A percentile compares a stretch with the other conserved stretches of the same genome.
Evolutionary conservation across 2,329 filamentous ascomycete species (phyloP).

Genomic region (Aphanoascus verrucosus): DNA sequence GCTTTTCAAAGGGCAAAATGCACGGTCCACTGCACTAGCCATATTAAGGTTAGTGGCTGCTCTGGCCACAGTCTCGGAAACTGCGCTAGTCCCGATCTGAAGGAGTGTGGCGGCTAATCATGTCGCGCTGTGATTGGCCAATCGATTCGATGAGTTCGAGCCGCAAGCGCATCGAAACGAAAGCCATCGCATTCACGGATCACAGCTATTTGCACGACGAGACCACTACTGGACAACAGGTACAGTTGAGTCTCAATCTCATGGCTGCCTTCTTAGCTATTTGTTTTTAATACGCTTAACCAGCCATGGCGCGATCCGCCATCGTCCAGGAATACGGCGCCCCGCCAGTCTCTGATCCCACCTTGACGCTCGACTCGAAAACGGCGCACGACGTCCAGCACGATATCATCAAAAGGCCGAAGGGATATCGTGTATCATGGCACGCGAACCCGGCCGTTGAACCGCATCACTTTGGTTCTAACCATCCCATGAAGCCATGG

Average conservation of each 20-base stretch:
- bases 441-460: slow-evolving; percentile 94
- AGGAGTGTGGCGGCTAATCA: not conserved
- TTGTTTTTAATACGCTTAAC: not conserved
- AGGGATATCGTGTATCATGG: slow-evolving; percentile 85
- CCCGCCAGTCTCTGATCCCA: slow-evolving; percentile 30
- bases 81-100: not conserved
- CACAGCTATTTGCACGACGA: not conserved
- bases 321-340: slow-evolving; percentile 42
- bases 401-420: slow-evolving; percentile 64
- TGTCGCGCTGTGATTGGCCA: slow-evolving; percentile 1
- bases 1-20: not conserved
- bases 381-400: slow-evolving; percentile 44
- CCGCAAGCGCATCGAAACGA: not conserved
- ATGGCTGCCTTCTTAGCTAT: not conserved
- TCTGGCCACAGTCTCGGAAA: not conserved
- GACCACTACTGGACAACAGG: not conserved
- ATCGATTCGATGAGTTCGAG: slow-evolving; percentile 4
- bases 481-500: slow-evolving; percentile 99
- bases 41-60: not conserved
- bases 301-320: slow-evolving; percentile 33
- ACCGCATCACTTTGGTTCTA: slow-evolving; percentile 91
- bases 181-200: not conserved
- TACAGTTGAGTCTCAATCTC: not conserved
- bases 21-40: not conserved
- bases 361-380: slow-evolving; percentile 42